Evolutionary conservation across 352 stramenopile species (phyloP).

Genomic region (Pythium folliculosum): DNA sequence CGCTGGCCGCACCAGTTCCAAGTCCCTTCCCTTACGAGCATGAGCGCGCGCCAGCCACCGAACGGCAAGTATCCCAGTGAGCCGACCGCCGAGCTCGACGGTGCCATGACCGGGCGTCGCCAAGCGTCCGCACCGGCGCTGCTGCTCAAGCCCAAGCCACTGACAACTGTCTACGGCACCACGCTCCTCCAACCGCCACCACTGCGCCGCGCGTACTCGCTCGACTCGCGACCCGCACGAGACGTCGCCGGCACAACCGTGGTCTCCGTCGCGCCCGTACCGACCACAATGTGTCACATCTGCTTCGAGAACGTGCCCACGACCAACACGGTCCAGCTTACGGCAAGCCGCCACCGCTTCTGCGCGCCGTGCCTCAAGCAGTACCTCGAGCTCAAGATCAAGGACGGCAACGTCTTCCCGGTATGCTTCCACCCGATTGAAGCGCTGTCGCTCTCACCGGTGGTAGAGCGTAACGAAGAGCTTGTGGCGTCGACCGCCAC

Average conservation of each 20-base stretch:
- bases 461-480: too few relatives aligned
- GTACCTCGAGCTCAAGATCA: slow-evolving; percentile 67
- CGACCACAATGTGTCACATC: slow-evolving; percentile 46
- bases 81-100: too few relatives aligned
- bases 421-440: slow-evolving; percentile 63
- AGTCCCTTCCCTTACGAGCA: too few relatives aligned
- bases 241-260: neutral
- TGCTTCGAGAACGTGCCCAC: slow-evolving; percentile 58
- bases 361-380: slow-evolving; percentile 53
- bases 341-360: slow-evolving; percentile 53
- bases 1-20: too few relatives aligned
- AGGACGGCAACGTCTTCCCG: slow-evolving; percentile 60
- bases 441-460: too few relatives aligned
- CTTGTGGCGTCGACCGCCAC: neutral
- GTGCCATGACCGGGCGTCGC: neutral
- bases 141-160: neutral
- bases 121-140: neutral
- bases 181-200: too few relatives aligned
- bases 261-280: neutral
- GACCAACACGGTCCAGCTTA: slow-evolving; percentile 31
- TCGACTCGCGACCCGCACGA: neutral
- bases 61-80: too few relatives aligned
- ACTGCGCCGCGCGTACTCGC: neutral
- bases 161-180: too few relatives aligned
- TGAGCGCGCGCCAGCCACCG: too few relatives aligned